Evolutionary conservation across 306 rosid genomes (phyloP), one percentile per base, ranked within the genome.

Genomic region (Sechiopsis laciniata): DNA sequence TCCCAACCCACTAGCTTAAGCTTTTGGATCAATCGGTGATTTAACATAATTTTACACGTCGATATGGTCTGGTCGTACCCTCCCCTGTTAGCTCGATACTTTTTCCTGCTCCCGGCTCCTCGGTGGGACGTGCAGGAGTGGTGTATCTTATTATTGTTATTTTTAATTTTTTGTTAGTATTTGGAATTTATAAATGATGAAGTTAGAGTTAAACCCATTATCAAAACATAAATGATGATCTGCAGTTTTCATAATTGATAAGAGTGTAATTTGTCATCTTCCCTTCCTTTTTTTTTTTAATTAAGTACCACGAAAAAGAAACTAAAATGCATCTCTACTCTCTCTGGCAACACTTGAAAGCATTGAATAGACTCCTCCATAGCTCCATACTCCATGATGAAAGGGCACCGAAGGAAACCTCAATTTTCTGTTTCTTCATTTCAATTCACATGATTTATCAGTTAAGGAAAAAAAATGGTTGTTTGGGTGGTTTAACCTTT

Each of bases 1-100:
- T 2, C 37, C 37, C 37, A 32, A 32, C 37, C 5, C 37, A 32
- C 37, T 32, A 32, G 2, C 5, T 32, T 32, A 32, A 32, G 37
- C 3, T 32, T 32, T 32, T 32, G 37, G 3, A 5, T 4, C 37
- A 32, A 32, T 32, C 37, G 37, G 37, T 3, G 37, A 32, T 32
- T 32, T 32, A 2, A 32, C 37, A 4, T 32, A 32, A 32, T 32
- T 32, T 32, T 32, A 32, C 37, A 32, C 19, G 55, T 68, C 40
- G 40, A 42, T 46, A n/a, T 65, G 71, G 22, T 65, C 71, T 21
- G 22, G 50, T 62, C 50, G 16, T 46, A 46, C 73, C 35, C 56
- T 69, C 13, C 42, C 58, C 55, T 4, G 59, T 69, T 19, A 50
- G 74, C 22, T 69, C 57, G 8, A 24, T 50, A 26, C 40, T 0